Evolutionary conservation across 2,329 filamentous ascomycete species (phyloP).

Genomic region (Colletotrichum agaves): DNA sequence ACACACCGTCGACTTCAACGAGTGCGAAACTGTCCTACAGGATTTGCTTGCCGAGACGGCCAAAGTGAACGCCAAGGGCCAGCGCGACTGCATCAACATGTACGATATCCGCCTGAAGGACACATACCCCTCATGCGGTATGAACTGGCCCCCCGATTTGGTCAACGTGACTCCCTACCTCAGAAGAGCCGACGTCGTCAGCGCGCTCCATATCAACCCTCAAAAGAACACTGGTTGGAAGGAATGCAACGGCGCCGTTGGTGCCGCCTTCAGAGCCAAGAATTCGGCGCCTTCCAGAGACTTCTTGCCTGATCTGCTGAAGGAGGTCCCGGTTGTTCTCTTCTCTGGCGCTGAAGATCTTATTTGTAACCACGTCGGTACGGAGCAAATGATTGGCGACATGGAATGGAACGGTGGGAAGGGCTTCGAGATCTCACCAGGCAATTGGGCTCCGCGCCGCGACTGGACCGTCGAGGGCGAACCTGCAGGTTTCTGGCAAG

Average conservation of each 20-base stretch:
- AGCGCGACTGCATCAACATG: constrained; percentile 86
- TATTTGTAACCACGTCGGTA: constrained; percentile 97
- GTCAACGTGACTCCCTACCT: constrained; percentile 83
- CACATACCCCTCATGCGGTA: constrained; percentile 84
- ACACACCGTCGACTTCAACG: constrained; percentile 70
- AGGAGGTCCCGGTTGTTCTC: constrained; percentile 81
- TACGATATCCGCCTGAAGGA: constrained; percentile 94
- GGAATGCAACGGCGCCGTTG: constrained; percentile 87
- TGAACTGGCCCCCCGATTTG: constrained; percentile 98
- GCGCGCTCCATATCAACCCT: constrained; percentile 83
- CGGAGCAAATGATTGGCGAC: constrained; percentile 88
- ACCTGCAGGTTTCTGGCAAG: constrained; percentile 89
- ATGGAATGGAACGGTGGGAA: constrained; percentile 92
- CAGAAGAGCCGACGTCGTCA: constrained; percentile 79
- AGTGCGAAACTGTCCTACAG: constrained; percentile 83
- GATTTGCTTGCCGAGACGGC: constrained; percentile 75
- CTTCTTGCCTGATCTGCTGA: constrained; percentile 81
- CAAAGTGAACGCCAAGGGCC: constrained; percentile 57
- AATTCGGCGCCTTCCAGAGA: constrained; percentile 79
- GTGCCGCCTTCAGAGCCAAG: constrained; percentile 73
- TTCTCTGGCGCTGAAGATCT: constrained; percentile 95
- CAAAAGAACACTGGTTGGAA: constrained; percentile 90
- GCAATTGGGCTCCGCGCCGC: constrained; percentile 89
- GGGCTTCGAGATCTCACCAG: constrained; percentile 88
- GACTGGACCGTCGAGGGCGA: constrained; percentile 96